phyloP scores from a whole-genome alignment of 2,329 filamentous ascomycete species.

The Fusarium domesticum region DNA sequence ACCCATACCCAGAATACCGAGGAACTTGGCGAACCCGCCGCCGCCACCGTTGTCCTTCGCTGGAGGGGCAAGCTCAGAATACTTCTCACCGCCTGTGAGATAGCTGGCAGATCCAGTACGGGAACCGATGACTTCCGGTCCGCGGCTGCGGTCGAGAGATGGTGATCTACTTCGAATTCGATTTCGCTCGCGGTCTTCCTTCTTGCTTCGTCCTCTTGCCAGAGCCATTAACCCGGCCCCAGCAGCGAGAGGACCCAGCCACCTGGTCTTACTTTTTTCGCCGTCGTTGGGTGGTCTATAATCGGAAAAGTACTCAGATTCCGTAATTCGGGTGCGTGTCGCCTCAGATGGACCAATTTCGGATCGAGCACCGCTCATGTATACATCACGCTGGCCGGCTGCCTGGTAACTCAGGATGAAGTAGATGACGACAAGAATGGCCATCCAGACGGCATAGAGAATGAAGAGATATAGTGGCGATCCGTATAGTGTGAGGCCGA shows the following conservation, averaged over 20 bases:
- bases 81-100: conserved; percentile 58
- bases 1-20: conserved; percentile 58
- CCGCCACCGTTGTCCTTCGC: conserved; percentile 34
- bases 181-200: conserved; percentile 39
- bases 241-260: conserved; percentile 53
- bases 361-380: conserved; percentile 56
- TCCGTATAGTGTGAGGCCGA: conserved; percentile 88
- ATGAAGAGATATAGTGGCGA: conserved; percentile 84
- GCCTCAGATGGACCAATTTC: conserved; percentile 51
- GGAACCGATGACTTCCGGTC: conserved; percentile 51
- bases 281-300: conserved; percentile 33
- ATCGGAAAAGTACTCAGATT: conserved; percentile 40
- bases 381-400: conserved; percentile 53
- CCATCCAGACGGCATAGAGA: conserved; percentile 76
- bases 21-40: conserved; percentile 58
- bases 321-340: conserved; percentile 39
- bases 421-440: conserved; percentile 68
- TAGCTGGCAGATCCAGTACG: conserved; percentile 56
- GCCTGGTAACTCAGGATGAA: conserved; percentile 75
- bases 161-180: conserved; percentile 41
- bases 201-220: conserved; percentile 43
- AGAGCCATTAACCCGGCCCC: conserved; percentile 50
- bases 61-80: conserved; percentile 43
- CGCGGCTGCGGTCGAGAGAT: conserved; percentile 37
- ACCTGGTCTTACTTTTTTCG: conserved; percentile 35